A percentile compares a stretch with the other conserved stretches of the same genome.
Evolutionary conservation across 306 rosid genomes (phyloP).

Genomic region (Amphicarpaea edgeworthii): DNA sequence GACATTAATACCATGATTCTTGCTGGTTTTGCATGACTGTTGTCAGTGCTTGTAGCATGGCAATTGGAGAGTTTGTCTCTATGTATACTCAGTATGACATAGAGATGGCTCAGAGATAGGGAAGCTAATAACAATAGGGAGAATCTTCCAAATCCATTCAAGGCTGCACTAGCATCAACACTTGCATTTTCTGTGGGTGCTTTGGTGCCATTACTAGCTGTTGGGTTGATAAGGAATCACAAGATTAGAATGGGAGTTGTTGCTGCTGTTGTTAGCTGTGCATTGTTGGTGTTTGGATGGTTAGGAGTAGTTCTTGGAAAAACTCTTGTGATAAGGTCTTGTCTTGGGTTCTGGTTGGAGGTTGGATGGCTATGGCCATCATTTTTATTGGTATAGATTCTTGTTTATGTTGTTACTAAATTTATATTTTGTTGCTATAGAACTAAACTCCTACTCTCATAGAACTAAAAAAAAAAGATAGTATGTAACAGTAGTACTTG

Average conservation of each 20-base stretch:
- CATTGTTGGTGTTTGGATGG: slow-evolving; percentile 64
- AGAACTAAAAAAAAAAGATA: no score
- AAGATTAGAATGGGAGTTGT: slow-evolving; percentile 60
- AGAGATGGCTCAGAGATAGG: slow-evolving; percentile 54
- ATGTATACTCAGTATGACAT: slow-evolving; percentile 79
- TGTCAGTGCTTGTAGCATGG: slow-evolving; percentile 85
- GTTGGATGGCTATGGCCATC: slow-evolving; percentile 88
- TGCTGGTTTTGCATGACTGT: slow-evolving; percentile 80
- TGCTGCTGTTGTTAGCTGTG: slow-evolving; percentile 51
- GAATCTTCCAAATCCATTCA: slow-evolving; percentile 69
- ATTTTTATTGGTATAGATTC: no score
- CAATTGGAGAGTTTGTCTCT: slow-evolving; percentile 82
- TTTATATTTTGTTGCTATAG: no score
- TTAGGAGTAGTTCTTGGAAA: slow-evolving; percentile 66
- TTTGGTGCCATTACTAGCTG: slow-evolving; percentile 66
- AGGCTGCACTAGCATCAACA: slow-evolving; percentile 75
- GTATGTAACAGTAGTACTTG: no score
- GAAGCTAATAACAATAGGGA: slow-evolving; percentile 15
- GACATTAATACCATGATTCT: slow-evolving; percentile 66
- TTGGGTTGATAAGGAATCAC: slow-evolving; percentile 55
- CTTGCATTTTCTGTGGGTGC: slow-evolving; percentile 72
- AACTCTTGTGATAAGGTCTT: slow-evolving; percentile 57
- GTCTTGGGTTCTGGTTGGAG: slow-evolving; percentile 68
- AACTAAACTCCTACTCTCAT: no score
- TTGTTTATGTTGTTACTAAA: no score